Percentiles rank a stretch among this genome's conserved stretches.
These are phyloP conservation scores for Penicillium maclennaniae DNA, from an alignment of 495 filamentous ascomycete species.

Conservation along the genomic window DNA sequence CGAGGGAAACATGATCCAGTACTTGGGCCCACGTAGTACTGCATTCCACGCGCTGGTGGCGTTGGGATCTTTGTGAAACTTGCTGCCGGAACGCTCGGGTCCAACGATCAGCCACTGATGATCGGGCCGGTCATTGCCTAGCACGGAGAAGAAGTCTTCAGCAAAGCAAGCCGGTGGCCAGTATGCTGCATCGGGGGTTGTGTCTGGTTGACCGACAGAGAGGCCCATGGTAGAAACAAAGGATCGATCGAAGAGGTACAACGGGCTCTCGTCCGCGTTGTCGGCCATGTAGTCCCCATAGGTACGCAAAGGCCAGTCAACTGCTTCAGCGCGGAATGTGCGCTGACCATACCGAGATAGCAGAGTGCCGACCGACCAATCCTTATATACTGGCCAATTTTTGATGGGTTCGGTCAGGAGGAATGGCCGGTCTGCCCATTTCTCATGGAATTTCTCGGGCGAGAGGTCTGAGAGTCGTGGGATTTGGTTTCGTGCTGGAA, in stretches of 20 bases:
- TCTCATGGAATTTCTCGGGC: slow-evolving; percentile 64
- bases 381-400: slow-evolving; percentile 71
- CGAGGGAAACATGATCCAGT: slow-evolving; percentile 95
- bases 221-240: slow-evolving; percentile 88
- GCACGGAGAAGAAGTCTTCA: slow-evolving; percentile 78
- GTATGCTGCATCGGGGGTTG: slow-evolving; percentile 57
- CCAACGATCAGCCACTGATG: slow-evolving; percentile 92
- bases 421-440: slow-evolving; percentile 81
- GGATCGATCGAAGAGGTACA: slow-evolving; percentile 86
- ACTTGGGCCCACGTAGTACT: slow-evolving; percentile 85
- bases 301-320: slow-evolving; percentile 80
- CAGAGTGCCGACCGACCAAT: slow-evolving; percentile 68
- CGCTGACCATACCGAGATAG: slow-evolving; percentile 59
- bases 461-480: slow-evolving; percentile 63
- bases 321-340: slow-evolving; percentile 84
- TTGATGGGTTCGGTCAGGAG: slow-evolving; percentile 83
- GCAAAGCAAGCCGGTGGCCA: slow-evolving; percentile 87
- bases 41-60: slow-evolving; percentile 92
- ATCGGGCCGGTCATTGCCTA: slow-evolving; percentile 79
- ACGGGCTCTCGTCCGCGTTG: slow-evolving; percentile 78
- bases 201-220: slow-evolving; percentile 47
- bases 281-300: slow-evolving; percentile 85
- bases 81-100: slow-evolving; percentile 84
- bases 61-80: slow-evolving; percentile 88
- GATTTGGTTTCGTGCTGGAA: slow-evolving; percentile 72